Evolutionary conservation across 805 yeast genomes (phyloP).

Genomic region (Wickerhamomyces ciferrii): DNA sequence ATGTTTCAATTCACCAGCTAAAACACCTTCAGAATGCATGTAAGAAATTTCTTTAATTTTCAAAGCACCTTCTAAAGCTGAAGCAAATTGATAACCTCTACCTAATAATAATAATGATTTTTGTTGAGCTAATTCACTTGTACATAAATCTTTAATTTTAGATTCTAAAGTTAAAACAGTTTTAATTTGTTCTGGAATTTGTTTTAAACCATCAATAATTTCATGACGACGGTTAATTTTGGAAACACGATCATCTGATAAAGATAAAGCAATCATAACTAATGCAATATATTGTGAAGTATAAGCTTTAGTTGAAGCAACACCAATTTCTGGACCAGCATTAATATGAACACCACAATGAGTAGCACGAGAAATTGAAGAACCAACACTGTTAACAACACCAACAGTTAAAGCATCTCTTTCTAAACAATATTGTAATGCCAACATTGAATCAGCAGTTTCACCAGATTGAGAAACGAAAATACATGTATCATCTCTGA

Average conservation of each 20-base stretch:
- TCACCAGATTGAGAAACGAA: slow-evolving; percentile 99
- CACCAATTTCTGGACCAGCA: slow-evolving; percentile 99
- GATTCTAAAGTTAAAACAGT: slow-evolving; percentile 70
- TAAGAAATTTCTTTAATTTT: slow-evolving; percentile 97
- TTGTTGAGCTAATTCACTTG: slow-evolving; percentile 66
- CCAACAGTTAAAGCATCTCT: slow-evolving; percentile 98
- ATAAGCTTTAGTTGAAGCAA: slow-evolving; percentile 98
- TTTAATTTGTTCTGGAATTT: slow-evolving; percentile 82
- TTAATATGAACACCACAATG: slow-evolving; percentile 99
- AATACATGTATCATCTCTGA: slow-evolving; percentile 95
- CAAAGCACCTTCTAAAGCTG: slow-evolving; percentile 97
- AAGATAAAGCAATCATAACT: slow-evolving; percentile 93
- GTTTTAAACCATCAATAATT: slow-evolving; percentile 79
- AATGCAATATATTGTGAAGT: slow-evolving; percentile 97
- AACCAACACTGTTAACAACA: slow-evolving; percentile 96
- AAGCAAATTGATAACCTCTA: slow-evolving; percentile 95
- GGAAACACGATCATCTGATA: slow-evolving; percentile 87
- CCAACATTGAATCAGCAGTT: slow-evolving; percentile 96
- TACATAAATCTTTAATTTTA: slow-evolving; percentile 71
- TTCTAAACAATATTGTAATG: slow-evolving; percentile 91
- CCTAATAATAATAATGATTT: slow-evolving; percentile 89
- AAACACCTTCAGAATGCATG: slow-evolving; percentile 98
- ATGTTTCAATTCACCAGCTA: slow-evolving; percentile 98
- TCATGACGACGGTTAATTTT: slow-evolving; percentile 70
- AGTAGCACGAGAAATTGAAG: slow-evolving; percentile 92